Evolutionary conservation across 1,284 basidiomycete genomes (phyloP), one percentile per base, ranked within the genome.

Genomic region (Chalciporus sp.): DNA sequence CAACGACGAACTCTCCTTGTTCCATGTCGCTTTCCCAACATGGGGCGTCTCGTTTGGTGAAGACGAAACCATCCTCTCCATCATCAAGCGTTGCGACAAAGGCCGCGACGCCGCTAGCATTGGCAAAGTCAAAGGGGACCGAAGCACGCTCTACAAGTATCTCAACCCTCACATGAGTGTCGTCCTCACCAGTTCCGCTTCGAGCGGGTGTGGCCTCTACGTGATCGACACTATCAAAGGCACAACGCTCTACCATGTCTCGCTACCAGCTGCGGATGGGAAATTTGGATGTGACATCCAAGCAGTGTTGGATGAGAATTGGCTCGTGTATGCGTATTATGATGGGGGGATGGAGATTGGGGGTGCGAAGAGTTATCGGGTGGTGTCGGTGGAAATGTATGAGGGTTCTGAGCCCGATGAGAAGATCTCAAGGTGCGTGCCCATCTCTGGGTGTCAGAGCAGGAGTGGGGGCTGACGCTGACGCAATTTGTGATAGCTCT

Each of bases 131-230:
- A 76, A 93, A 2, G 94, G 92, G 7, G 88, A 97, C 71, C 85
- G 95, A 54, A 85, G 84, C 27, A 95, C 94, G 39, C 71, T 98
- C 51, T 96, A 97, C 81, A 98, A 98, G 76, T 97, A 96, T 68
- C 81, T 98, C 58, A 96, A 96, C 69, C 89, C 91, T 6, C 85
- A 93, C 61, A 65, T 94, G 16, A 77, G 88, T 41, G 83, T 88
- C 3, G 76, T 93, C 27, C 74, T 88, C 7, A 90, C 35, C 53
- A 2, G 4, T 48, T 3, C 9, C 55, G 12, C 33, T 45, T 52
- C 55, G 1, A 23, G 51, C 14, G 16, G 42, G 10, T 92, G 90
- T 61, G 83, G 83, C 2, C 65, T 97, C 9, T 89, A 90, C 62
- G 72, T 97, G 7, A 62, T 97, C 17, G 94, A 98, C 67, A 80